Evolutionary conservation across 208 protist species (phyloP).

Genomic region (Leptomonas pyrrhocoris): DNA sequence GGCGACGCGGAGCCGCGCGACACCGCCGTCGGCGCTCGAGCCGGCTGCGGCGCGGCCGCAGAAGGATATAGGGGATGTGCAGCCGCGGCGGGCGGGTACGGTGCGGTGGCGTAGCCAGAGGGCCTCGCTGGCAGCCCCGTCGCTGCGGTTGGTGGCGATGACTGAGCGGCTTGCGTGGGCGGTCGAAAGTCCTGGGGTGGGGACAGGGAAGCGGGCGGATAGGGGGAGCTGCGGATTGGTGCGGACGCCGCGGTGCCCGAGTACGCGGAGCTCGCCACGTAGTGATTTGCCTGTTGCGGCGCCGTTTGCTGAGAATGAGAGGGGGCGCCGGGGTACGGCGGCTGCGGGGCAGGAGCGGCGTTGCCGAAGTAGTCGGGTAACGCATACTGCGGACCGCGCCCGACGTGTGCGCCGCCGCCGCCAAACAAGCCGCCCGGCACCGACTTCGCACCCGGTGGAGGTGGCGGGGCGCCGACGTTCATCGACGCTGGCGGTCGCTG

Average conservation of each 20-base stretch:
- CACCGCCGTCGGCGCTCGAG: background rate
- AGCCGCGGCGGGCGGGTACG: constrained; percentile 8
- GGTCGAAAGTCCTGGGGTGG: background rate
- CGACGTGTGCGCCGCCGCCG: constrained; percentile 6
- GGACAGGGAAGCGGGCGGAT: background rate
- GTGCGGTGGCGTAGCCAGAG: background rate
- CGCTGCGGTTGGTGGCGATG: background rate
- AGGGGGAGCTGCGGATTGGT: constrained; percentile 1
- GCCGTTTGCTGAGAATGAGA: background rate
- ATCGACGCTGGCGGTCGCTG: background rate
- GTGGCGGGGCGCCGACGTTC: constrained; percentile 14
- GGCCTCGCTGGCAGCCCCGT: background rate
- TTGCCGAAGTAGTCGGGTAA: constrained; percentile 68
- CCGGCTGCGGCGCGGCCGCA: constrained; percentile 7
- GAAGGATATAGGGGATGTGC: background rate
- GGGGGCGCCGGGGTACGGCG: constrained; percentile 1
- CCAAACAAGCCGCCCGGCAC: constrained; percentile 14
- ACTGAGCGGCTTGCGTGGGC: background rate
- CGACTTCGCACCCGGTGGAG: constrained; percentile 9
- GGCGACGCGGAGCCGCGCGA: constrained; percentile 3
- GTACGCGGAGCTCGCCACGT: background rate
- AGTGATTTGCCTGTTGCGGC: background rate
- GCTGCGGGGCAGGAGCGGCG: background rate
- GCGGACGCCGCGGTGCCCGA: constrained; percentile 7
- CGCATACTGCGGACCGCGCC: constrained; percentile 62